Evolutionary conservation across 106 monocot genomes (phyloP).

Genomic region (Dioscorea alata): DNA sequence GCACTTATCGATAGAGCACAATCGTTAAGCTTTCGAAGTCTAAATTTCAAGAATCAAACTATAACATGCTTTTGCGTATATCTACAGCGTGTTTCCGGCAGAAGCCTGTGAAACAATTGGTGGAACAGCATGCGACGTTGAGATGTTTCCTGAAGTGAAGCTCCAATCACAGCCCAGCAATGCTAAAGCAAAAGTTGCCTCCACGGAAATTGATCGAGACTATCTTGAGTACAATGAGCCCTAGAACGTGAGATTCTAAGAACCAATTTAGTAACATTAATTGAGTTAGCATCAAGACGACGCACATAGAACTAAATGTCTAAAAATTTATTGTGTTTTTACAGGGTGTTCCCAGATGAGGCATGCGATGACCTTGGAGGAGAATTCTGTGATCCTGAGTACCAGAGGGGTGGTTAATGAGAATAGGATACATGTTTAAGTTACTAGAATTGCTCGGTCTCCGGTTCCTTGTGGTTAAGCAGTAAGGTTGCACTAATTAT

Average conservation of each 20-base stretch:
- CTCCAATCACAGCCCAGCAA: slow-evolving; percentile 7
- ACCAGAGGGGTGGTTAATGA: slow-evolving; percentile 47
- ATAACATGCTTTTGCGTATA: background rate
- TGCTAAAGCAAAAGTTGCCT: background rate
- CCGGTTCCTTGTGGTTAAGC: background rate
- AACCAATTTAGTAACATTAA: background rate
- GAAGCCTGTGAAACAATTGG: slow-evolving; percentile 87
- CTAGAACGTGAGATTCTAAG: slow-evolving; percentile 51
- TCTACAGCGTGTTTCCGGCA: slow-evolving; percentile 71
- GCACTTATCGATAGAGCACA: no score
- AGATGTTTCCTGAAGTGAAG: slow-evolving; percentile 70
- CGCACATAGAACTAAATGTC: background rate
- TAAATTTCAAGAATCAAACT: no score
- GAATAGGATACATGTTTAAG: slow-evolving; percentile 2
- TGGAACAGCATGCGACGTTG: slow-evolving; percentile 50
- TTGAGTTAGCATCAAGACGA: background rate
- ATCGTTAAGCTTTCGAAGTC: no score
- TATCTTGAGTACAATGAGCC: slow-evolving; percentile 64
- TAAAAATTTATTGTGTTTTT: background rate
- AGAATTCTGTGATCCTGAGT: slow-evolving; percentile 73
- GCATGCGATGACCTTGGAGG: slow-evolving; percentile 94
- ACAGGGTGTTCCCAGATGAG: slow-evolving; percentile 82
- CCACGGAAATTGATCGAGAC: slow-evolving; percentile 63
- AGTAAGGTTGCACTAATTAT: no score
- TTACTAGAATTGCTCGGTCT: background rate